These are phyloP conservation scores for Prunella vulgaris DNA, from an alignment of 257 asterid species.

Conservation along the genomic window DNA sequence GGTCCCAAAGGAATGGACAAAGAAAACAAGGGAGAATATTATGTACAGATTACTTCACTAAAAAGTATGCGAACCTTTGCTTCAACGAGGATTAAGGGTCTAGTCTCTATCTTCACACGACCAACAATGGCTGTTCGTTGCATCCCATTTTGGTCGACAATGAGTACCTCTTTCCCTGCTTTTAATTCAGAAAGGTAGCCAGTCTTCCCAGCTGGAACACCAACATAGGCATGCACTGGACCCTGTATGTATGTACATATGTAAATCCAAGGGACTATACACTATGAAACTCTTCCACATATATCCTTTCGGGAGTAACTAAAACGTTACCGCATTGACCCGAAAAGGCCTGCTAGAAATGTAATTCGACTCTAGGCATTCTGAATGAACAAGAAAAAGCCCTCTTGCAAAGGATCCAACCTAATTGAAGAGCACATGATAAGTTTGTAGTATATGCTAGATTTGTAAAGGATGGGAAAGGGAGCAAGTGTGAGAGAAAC, in stretches of 20 bases:
- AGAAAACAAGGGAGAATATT: not conserved
- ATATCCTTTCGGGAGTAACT: not conserved
- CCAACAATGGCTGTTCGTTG: conserved; percentile 80
- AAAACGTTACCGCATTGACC: conserved; percentile 71
- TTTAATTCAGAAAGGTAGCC: conserved; percentile 77
- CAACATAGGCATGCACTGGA: conserved; percentile 79
- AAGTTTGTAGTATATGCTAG: too few relatives aligned
- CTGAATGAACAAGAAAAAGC: conserved; percentile 89
- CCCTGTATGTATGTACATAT: conserved; percentile 58
- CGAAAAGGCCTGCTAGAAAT: conserved; percentile 94
- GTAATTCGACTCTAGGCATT: conserved; percentile 83
- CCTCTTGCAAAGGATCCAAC: conserved; percentile 96
- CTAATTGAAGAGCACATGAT: conserved; percentile 29
- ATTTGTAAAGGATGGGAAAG: too few relatives aligned
- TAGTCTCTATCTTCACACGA: conserved; percentile 84
- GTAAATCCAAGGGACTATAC: conserved; percentile 15
- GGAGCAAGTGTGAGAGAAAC: conserved; percentile 32
- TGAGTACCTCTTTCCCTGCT: conserved; percentile 71
- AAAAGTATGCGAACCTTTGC: conserved; percentile 51
- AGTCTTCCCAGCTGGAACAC: conserved; percentile 76
- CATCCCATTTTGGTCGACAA: conserved; percentile 66
- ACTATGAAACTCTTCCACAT: not conserved
- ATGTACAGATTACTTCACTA: not conserved
- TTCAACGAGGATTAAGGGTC: conserved; percentile 75
- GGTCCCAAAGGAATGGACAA: not conserved